Conservation (phyloP, 345 rosid genomes). For the Eucalyptus caleyi region DNA sequence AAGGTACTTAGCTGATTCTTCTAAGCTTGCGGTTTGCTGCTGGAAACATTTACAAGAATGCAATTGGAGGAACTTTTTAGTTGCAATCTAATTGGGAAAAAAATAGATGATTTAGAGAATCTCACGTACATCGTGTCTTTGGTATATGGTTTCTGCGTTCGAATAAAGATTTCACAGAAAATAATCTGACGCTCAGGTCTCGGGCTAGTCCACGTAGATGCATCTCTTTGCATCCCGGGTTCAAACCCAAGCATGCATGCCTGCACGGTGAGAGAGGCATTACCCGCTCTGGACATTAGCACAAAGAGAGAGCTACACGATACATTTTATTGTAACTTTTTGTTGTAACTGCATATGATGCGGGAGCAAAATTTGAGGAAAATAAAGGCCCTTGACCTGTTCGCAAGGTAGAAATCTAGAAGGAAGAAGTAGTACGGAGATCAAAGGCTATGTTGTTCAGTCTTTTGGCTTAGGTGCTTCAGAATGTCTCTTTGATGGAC, state of each 20-base stretch:
- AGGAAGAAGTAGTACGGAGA: not conserved
- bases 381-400: not conserved
- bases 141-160: not conserved
- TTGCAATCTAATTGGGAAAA: not conserved
- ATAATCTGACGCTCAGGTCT: not conserved
- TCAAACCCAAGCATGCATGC: not conserved
- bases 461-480: not conserved
- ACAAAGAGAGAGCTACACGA: not conserved
- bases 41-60: not conserved
- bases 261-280: not conserved
- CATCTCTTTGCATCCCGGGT: not conserved
- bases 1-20: not conserved
- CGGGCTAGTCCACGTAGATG: not conserved
- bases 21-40: not conserved
- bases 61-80: not conserved
- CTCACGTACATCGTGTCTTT: not conserved
- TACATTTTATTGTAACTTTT: not conserved
- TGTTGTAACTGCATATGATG: not conserved
- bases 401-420: not conserved
- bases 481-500: not conserved
- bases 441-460: not conserved
- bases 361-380: not conserved
- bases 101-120: not conserved
- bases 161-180: not conserved
- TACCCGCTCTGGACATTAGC: not conserved